These are phyloP conservation scores for Fagopyrum tataricum DNA, from an alignment of 148 eudicot genomes.

Conservation along the genomic window DNA sequence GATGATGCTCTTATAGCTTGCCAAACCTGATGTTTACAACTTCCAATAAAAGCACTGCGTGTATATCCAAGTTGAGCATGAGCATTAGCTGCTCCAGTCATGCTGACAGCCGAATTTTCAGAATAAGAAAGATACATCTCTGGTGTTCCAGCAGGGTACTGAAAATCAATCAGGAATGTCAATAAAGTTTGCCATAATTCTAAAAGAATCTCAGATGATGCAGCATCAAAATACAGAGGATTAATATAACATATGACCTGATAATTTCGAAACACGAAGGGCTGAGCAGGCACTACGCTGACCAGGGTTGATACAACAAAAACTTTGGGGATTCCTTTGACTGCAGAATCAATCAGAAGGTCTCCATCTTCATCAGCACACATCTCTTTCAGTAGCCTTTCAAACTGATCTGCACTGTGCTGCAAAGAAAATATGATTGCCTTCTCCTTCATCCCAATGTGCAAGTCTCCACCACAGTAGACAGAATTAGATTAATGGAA, in stretches of 20 bases:
- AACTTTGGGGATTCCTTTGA: slow-evolving; percentile 79
- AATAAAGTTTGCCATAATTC: background rate
- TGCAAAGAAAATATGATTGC: slow-evolving; percentile 43
- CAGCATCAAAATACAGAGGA: background rate
- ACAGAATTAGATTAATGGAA: background rate
- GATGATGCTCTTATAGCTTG: slow-evolving; percentile 99
- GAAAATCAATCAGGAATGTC: slow-evolving; percentile 17
- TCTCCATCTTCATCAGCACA: slow-evolving; percentile 97
- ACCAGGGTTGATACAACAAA: slow-evolving; percentile 93
- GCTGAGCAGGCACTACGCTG: slow-evolving; percentile 86
- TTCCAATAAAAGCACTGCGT: slow-evolving; percentile 85
- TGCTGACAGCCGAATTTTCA: slow-evolving; percentile 60
- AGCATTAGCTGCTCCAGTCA: slow-evolving; percentile 46
- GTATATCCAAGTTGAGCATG: slow-evolving; percentile 65
- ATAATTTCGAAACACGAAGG: slow-evolving; percentile 93
- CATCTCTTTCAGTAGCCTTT: slow-evolving; percentile 90
- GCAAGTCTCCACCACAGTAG: background rate
- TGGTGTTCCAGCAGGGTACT: slow-evolving; percentile 97
- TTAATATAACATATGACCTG: slow-evolving; percentile 43
- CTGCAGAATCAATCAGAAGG: slow-evolving; percentile 90
- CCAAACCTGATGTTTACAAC: slow-evolving; percentile 95
- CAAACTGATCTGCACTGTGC: slow-evolving; percentile 99
- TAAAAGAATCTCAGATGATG: background rate
- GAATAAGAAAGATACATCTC: slow-evolving; percentile 68
- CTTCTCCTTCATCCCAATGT: slow-evolving; percentile 3